phyloP scores from a whole-genome alignment of 495 filamentous ascomycete species.

The Acidomyces sp. region DNA sequence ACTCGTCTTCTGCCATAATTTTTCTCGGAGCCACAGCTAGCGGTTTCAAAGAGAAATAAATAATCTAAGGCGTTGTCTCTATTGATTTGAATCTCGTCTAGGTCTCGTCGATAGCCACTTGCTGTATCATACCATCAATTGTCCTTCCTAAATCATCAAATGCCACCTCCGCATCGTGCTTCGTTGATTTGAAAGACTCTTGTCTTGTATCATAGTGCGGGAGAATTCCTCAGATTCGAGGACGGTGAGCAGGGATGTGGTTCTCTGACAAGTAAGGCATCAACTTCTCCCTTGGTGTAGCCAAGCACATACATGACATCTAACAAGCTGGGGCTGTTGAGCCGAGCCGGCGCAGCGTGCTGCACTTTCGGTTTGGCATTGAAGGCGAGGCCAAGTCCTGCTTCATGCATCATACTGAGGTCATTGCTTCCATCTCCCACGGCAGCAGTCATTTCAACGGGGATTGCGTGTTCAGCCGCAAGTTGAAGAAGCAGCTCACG shows the following conservation, averaged over 20 bases:
- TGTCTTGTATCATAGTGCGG: too few species aligned
- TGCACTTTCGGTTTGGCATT: slow-evolving; percentile 90
- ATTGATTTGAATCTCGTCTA: too few species aligned
- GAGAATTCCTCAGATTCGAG: too few species aligned
- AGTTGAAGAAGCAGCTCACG: slow-evolving; percentile 61
- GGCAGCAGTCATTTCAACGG: slow-evolving; percentile 63
- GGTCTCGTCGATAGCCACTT: too few species aligned
- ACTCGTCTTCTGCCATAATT: too few species aligned
- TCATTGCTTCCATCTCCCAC: slow-evolving; percentile 95
- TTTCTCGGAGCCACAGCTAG: too few species aligned
- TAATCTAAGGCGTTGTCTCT: too few species aligned
- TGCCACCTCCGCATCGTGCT: too few species aligned
- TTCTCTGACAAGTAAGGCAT: neutral
- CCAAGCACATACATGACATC: slow-evolving; percentile 81
- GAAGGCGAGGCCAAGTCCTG: slow-evolving; percentile 84
- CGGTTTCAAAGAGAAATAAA: too few species aligned
- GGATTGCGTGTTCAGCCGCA: slow-evolving; percentile 56
- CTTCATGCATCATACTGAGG: slow-evolving; percentile 76
- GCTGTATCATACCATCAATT: too few species aligned
- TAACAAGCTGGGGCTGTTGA: slow-evolving; percentile 66
- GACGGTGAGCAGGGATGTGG: neutral
- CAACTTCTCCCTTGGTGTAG: slow-evolving; percentile 39
- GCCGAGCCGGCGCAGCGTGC: slow-evolving; percentile 61
- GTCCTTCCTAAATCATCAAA: too few species aligned
- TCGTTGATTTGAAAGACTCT: too few species aligned